Percentiles rank a stretch among this genome's conserved stretches.
Evolutionary conservation across 2,329 filamentous ascomycete genomes (phyloP).

Genomic region (Arthroderma sp.): DNA sequence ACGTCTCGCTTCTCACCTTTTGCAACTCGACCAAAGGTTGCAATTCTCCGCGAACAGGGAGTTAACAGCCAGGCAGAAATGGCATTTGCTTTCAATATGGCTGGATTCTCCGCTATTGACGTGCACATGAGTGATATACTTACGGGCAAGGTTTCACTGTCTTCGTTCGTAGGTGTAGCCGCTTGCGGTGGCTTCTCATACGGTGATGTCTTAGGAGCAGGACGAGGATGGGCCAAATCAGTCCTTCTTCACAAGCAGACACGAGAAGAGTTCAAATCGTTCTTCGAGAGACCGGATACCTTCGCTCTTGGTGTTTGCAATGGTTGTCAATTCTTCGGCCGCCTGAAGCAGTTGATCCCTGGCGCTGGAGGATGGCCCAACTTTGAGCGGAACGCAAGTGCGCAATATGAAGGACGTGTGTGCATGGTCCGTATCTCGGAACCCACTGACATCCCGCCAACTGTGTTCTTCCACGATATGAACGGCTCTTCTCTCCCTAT

Average conservation of each 20-base stretch:
- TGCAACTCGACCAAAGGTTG: conserved; percentile 59
- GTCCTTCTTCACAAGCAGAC: conserved; percentile 71
- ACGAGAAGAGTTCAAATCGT: conserved; percentile 64
- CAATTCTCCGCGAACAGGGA: conserved; percentile 88
- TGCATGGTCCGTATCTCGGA: conserved; percentile 73
- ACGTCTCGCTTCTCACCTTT: conserved; percentile 45
- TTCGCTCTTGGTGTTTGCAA: conserved; percentile 94
- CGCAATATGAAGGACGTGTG: conserved; percentile 82
- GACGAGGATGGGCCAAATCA: conserved; percentile 89
- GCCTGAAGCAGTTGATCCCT: conserved; percentile 71
- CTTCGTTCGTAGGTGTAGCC: conserved; percentile 74
- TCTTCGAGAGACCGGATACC: conserved; percentile 80
- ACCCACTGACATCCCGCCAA: conserved; percentile 43
- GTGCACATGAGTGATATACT: conserved; percentile 94
- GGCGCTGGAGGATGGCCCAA: conserved; percentile 72
- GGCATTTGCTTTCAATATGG: conserved; percentile 87
- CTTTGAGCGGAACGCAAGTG: conserved; percentile 71
- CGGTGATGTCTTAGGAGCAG: conserved; percentile 83
- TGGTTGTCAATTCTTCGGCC: conserved; percentile 86
- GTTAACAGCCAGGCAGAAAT: conserved; percentile 96
- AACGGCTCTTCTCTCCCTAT: conserved; percentile 69
- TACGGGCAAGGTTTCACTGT: conserved; percentile 63
- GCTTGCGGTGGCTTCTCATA: conserved; percentile 97
- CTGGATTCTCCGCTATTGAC: conserved; percentile 83
- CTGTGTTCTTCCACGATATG: conserved; percentile 90